phyloP scores from a whole-genome alignment of 164 flowering plant species.

The Piper betle region DNA sequence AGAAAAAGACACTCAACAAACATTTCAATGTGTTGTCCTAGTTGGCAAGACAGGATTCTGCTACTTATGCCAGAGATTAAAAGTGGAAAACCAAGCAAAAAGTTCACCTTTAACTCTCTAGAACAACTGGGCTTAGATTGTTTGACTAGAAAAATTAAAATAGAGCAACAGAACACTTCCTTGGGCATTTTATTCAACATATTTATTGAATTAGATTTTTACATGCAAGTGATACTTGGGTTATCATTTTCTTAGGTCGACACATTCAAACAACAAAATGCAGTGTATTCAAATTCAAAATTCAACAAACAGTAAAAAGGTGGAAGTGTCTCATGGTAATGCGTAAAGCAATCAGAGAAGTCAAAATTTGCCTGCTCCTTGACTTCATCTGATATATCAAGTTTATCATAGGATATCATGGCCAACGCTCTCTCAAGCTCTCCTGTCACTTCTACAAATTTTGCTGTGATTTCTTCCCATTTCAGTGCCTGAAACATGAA shows the following conservation, averaged over 20 bases:
- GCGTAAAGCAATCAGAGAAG: not conserved
- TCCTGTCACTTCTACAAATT: constrained; percentile 39
- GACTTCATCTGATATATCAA: constrained; percentile 62
- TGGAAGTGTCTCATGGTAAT: not conserved
- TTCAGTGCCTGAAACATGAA: constrained; percentile 41
- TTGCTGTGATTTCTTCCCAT: constrained; percentile 24
- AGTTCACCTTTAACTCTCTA: not conserved
- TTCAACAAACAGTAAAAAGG: not conserved
- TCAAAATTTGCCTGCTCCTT: constrained; percentile 50
- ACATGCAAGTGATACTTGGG: too few species aligned
- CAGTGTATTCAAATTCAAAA: too few species aligned
- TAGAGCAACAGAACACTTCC: too few species aligned
- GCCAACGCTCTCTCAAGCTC: constrained; percentile 52
- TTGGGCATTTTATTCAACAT: too few species aligned
- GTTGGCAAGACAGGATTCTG: not conserved
- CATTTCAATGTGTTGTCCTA: not conserved
- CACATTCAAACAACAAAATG: too few species aligned
- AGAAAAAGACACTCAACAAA: too few species aligned
- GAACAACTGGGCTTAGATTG: not conserved
- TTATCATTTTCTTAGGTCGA: not conserved
- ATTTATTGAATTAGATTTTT: too few species aligned
- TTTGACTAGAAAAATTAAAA: too few species aligned
- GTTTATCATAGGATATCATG: constrained; percentile 37
- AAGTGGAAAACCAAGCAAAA: not conserved
- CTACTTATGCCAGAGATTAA: not conserved